Percentiles rank a stretch among this genome's conserved stretches.
phyloP scores from a whole-genome alignment of 441 rosid species.

The Erodium texanum region DNA sequence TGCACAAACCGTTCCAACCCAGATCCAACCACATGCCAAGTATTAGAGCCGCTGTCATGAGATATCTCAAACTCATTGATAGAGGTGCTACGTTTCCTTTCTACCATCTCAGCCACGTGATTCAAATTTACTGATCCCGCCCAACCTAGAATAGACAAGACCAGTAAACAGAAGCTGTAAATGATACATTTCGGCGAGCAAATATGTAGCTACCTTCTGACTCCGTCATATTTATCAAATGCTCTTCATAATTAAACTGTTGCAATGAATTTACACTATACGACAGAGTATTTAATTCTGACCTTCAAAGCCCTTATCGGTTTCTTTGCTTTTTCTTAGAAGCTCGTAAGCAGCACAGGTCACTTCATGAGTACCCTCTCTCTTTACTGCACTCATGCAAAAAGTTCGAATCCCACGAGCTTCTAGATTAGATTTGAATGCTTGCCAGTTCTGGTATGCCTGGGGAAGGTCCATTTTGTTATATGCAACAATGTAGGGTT shows the following conservation, averaged over 20 bases:
- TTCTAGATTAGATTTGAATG: constrained; percentile 55
- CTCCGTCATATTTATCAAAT: no score
- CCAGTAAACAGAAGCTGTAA: no score
- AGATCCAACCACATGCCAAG: constrained; percentile 75
- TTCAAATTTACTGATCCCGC: constrained; percentile 40
- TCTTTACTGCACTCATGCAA: constrained; percentile 77
- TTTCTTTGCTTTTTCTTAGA: constrained; percentile 42
- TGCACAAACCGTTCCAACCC: constrained; percentile 86
- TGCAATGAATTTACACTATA: not conserved
- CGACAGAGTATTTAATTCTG: not conserved
- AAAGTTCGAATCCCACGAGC: constrained; percentile 61
- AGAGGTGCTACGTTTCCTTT: constrained; percentile 54
- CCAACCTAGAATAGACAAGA: constrained; percentile 25
- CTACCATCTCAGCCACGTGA: constrained; percentile 67
- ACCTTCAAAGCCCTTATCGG: constrained; percentile 53
- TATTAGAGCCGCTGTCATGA: constrained; percentile 42
- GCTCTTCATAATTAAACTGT: not conserved
- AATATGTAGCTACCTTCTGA: no score
- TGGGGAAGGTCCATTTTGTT: constrained; percentile 94
- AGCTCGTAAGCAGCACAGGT: constrained; percentile 58
- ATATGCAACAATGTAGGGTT: constrained; percentile 78
- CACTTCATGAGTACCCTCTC: constrained; percentile 70
- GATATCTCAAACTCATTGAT: constrained; percentile 73
- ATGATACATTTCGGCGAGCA: no score
- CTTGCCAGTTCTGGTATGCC: constrained; percentile 64